Evolutionary conservation across 2,329 filamentous ascomycete genomes (phyloP), one percentile per base, ranked within the genome.

Genomic region (Phaeosphaeria sp.): DNA sequence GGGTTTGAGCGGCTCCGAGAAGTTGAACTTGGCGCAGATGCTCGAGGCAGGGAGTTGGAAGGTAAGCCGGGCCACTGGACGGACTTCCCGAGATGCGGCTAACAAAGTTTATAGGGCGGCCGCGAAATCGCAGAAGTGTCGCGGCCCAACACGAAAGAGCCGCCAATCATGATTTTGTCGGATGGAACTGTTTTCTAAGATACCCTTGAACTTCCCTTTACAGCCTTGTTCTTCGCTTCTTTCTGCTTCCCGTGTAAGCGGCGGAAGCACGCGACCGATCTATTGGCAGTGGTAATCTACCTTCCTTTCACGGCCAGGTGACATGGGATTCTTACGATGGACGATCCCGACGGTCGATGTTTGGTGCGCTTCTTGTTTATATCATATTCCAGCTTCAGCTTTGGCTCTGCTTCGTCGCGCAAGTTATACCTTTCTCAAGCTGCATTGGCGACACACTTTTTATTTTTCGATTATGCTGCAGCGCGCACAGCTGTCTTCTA

Each of bases 1-100:
- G 48, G 87, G 86, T 55, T 79, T 97, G 42, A 84, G 82, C 7
- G 92, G 90, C 3, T 81, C 86, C 39, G 87, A 94, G 65, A 83
- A 84, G 66, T 79, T 99, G 74, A 91, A 83, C 42, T 79, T 98
- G 66, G 88, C 93, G 6, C 95, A 99, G 77, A 87, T 99, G 81
- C 83, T 99, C 18, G 95, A 98, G 78, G 95, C 94, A 15, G 95
- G 95, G 51, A 96, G 92, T 73, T 99, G 95, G 94, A 98, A 98
- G 90, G 93, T 95, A 78, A 80, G 86, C 68, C 56, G 20, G 25
- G 27, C 27, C 44, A 33, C 50, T 47, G 30, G 42, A 25, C 22
- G n/a, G 15, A 53, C 30, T 18, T 11, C 10, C 41, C 50, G 42
- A 55, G 20, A 51, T 30, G 49, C 48, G 36, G 62, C 62, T 66